Percentiles rank a stretch among this genome's conserved stretches.
Conservation (phyloP, 2,329 filamentous ascomycete genomes). For the Elsinoe fawcettii region DNA sequence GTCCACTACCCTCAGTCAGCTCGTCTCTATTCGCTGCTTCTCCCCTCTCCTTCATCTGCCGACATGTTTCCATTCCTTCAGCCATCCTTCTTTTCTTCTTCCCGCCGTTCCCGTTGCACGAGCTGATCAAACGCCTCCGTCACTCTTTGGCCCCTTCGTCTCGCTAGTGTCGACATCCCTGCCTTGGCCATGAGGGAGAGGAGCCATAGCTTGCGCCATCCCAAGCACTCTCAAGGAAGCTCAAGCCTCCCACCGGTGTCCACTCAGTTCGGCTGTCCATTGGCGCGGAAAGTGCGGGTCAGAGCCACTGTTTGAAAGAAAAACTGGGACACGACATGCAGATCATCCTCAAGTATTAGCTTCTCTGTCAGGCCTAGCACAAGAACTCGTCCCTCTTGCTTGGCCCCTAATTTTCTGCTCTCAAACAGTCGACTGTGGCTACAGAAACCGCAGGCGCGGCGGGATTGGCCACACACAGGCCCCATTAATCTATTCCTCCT, state of each 20-base stretch:
- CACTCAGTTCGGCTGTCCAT: conserved; percentile 6
- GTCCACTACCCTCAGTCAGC: background rate
- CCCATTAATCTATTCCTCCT: conserved; percentile 14
- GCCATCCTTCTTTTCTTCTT: background rate
- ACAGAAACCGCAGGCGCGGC: background rate
- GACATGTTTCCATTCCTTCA: conserved; percentile 3
- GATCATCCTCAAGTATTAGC: conserved; percentile 7
- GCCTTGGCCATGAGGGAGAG: background rate
- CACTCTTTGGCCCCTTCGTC: conserved; percentile 2
- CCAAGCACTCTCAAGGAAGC: conserved; percentile 1
- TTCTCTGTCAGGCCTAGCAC: background rate
- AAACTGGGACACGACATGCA: conserved; percentile 11
- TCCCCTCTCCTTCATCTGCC: conserved; percentile 8
- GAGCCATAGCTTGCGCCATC: conserved; percentile 8
- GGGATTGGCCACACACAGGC: conserved; percentile 4
- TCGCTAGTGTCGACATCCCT: conserved; percentile 6
- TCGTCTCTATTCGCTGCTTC: background rate
- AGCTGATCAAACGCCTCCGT: conserved; percentile 4
- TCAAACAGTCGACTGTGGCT: background rate
- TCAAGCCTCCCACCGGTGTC: conserved; percentile 9
- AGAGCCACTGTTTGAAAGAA: background rate
- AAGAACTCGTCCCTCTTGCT: background rate
- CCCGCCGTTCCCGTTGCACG: conserved; percentile 1
- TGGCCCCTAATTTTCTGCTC: conserved; percentile 2
- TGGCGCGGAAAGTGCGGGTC: background rate